These are phyloP conservation scores for Flaveria ramosissima DNA, from an alignment of 129 eudicot genomes.

Conservation along the genomic window DNA sequence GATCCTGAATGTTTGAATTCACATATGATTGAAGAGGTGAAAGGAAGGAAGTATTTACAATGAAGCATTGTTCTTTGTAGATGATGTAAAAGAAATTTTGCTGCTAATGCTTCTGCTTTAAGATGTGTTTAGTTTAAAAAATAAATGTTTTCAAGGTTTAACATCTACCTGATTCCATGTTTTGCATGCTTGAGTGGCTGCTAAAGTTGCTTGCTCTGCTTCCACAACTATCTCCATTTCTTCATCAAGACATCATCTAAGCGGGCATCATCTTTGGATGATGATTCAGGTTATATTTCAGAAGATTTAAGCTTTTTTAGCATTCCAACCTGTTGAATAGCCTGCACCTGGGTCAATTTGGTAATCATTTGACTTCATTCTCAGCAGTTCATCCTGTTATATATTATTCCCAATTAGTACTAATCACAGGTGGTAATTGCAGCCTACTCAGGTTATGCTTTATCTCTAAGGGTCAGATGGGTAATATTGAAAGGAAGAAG, in stretches of 20 bases:
- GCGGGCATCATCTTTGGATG: too few relatives aligned
- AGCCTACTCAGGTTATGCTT: neutral
- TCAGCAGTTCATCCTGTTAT: too few relatives aligned
- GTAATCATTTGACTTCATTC: conserved; percentile 41
- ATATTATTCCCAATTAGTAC: too few relatives aligned
- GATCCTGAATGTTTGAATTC: too few relatives aligned
- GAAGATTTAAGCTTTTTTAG: conserved; percentile 84
- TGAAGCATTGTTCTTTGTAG: too few relatives aligned
- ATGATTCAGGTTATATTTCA: conserved; percentile 82
- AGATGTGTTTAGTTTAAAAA: conserved; percentile 19
- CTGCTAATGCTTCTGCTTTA: too few relatives aligned
- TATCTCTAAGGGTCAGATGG: neutral
- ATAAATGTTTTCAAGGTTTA: conserved; percentile 22
- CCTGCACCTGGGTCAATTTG: conserved; percentile 50
- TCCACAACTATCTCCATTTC: conserved; percentile 91
- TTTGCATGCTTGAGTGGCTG: conserved; percentile 35
- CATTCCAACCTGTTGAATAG: conserved; percentile 79
- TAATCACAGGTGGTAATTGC: too few relatives aligned
- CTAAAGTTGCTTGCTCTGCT: conserved; percentile 42
- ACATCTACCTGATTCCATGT: too few relatives aligned
- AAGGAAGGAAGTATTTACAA: too few relatives aligned
- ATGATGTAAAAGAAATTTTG: too few relatives aligned
- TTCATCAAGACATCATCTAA: conserved; percentile 71
- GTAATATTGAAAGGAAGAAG: too few relatives aligned
- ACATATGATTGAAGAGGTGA: too few relatives aligned